Base-by-base conservation (phyloP, 73 alveolate species). In the Halteria grandinella region DNA sequence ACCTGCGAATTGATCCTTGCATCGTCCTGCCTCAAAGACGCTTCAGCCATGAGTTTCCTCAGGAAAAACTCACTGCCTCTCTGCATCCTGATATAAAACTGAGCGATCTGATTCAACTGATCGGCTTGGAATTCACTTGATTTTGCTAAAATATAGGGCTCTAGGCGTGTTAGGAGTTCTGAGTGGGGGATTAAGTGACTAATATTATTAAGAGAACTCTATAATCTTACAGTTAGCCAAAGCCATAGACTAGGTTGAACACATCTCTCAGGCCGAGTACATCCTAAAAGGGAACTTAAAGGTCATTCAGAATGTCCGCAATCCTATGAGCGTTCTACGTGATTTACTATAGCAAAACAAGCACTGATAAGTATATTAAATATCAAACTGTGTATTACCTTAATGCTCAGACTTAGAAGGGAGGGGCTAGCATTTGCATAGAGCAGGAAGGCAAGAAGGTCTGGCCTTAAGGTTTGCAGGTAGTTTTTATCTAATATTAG, bases 111-210 rank as follows among this genome's bases (percentile, higher is more conserved):
- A 31, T 60, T 60, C 10, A 60, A 45, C 23, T 60, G 21, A 60
- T 60, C 43, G 6, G 45, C 21, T 11, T 18, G 7, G 43, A 60
- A 60, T 36, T 60, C 77, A 1, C 43, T 7, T 17, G 43, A 17
- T 40, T 40, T 60, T 41, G 1, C 5, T 5, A 25, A 36, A 1
- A 60, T 60, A 8, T 15, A 60, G 20, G 77, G 77, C 59, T 60
- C 77, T 4, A 60, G 7, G n/a, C n/a, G 36, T 23, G 37, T 23
- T 37, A 60, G 59, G 43, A 37, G 25, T 40, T 60, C 40, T 21
- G 77, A 60, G 24, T 60, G 77, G 1, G 77, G 77, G 34, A 60
- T 45, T 40, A 60, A 39, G 43, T 60, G 77, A 23, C 77, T 60
- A 60, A 24, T 21, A 37, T 33, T 5, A 40, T 7, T 24, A 17